Percentiles rank a stretch among this genome's conserved stretches.
Conservation (phyloP, 495 filamentous ascomycete genomes). For the Filosporella fistucella region DNA sequence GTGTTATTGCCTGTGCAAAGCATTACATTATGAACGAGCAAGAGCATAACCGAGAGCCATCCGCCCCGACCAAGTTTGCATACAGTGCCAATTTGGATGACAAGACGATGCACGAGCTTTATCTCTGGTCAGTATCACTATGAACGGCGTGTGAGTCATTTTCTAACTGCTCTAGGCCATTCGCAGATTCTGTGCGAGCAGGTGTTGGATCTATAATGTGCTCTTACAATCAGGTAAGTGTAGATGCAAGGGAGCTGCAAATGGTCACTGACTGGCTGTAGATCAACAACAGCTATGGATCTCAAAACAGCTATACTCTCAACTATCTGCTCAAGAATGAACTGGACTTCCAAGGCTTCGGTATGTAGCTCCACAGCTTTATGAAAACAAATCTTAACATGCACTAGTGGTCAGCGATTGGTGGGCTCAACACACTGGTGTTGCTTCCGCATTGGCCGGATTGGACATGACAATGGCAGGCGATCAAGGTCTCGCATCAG, state of each 20-base stretch:
- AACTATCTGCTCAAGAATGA: slow-evolving; percentile 89
- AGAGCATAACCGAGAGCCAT: slow-evolving; percentile 76
- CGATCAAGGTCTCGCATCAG: slow-evolving; percentile 70
- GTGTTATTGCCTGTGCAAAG: slow-evolving; percentile 78
- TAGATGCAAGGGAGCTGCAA: not conserved
- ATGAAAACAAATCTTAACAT: slow-evolving; percentile 3
- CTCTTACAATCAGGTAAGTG: slow-evolving; percentile 68
- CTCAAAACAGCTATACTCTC: slow-evolving; percentile 65
- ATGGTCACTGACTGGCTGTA: not conserved
- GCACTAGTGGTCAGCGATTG: slow-evolving; percentile 74
- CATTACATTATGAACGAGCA: slow-evolving; percentile 73
- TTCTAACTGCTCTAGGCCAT: slow-evolving; percentile 42
- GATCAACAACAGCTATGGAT: slow-evolving; percentile 67
- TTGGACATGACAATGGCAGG: slow-evolving; percentile 97
- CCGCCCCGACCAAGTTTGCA: slow-evolving; percentile 54
- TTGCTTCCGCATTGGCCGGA: slow-evolving; percentile 72
- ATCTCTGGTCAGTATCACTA: slow-evolving; percentile 62
- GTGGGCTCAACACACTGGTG: slow-evolving; percentile 83
- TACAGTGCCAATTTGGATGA: slow-evolving; percentile 87
- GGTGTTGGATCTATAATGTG: slow-evolving; percentile 91
- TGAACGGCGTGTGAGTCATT: slow-evolving; percentile 12
- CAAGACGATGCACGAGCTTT: slow-evolving; percentile 90
- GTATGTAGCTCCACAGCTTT: slow-evolving; percentile 14
- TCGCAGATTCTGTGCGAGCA: slow-evolving; percentile 68
- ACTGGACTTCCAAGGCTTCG: slow-evolving; percentile 89